Base-by-base conservation (phyloP, 495 filamentous ascomycete genomes). In the Aspergillus indologenus region DNA sequence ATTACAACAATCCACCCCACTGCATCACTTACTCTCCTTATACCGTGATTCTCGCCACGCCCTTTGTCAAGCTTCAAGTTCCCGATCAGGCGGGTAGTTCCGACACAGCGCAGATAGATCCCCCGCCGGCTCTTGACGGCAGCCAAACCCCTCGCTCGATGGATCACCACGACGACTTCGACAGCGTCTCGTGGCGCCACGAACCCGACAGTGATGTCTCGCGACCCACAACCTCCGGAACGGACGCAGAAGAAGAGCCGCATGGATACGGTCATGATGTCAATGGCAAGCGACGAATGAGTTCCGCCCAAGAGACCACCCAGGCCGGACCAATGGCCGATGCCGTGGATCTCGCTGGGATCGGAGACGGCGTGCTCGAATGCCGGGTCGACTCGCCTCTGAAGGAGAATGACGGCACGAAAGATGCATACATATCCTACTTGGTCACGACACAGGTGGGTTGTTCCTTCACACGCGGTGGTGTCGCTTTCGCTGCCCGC, bases 341-440 rank as follows among this genome's bases (percentile, higher is more conserved):
- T 64, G 71, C 78, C 52, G 75, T 82, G 42, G 86, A 88, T 64
- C 76, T 85, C 54, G 84, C 83, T 57, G 89, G 88, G 49, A 78
- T 90, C 60, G 89, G 85, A 56, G 87, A 89, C 53, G 92, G 92
- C 53, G 82, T 83, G 23, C 81, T 98, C 45, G 90, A 96, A 65
- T 96, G 91, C 68, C 85, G 71, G 31, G 92, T 98, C 22, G 83
- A 84, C 47, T 80, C 85, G 45, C 92, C 94, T 18, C 80, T 90
- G 65, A 97, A 96, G 69, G 94, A 96, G 74, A 90, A 90, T 64
- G 91, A 97, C 66, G 93, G 95, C n/a, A 95, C 92, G 53, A 97
- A 96, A 73, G 92, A 98, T 75, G 88, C 90, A 51, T 98, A 93
- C 77, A 87, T 98, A 51, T 97, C 93, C 8, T 98, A 98, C 74